Evolutionary conservation across 106 monocot genomes (phyloP).

Genomic region (Dioscorea dumetorum): DNA sequence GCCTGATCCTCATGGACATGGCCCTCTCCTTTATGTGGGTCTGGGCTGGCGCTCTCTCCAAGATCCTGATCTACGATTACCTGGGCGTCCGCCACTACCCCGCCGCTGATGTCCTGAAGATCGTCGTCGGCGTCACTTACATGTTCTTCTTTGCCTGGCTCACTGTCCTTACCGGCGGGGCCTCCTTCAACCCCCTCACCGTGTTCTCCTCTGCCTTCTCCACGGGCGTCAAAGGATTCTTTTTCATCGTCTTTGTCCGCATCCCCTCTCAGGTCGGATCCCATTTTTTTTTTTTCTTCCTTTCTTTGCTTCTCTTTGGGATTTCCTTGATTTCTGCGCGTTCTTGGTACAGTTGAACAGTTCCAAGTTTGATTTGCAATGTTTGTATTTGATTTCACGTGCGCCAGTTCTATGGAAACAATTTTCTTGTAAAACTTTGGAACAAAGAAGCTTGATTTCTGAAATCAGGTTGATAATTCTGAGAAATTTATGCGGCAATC

Average conservation of each 20-base stretch:
- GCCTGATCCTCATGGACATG: constrained; percentile 23
- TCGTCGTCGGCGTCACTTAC: constrained; percentile 38
- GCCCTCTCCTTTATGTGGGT: constrained; percentile 50
- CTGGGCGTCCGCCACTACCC: constrained; percentile 11
- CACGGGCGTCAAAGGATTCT: constrained; percentile 26
- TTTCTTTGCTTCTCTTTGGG: too few relatives aligned
- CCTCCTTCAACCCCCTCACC: constrained; percentile 76
- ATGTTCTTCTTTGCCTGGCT: constrained; percentile 95
- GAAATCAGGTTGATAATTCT: too few relatives aligned
- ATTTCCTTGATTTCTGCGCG: too few relatives aligned
- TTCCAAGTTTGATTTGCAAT: too few relatives aligned
- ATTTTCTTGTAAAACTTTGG: too few relatives aligned
- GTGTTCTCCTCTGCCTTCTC: constrained; percentile 54
- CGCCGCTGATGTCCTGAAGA: constrained; percentile 42
- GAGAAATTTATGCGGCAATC: too few relatives aligned
- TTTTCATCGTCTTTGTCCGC: constrained; percentile 54
- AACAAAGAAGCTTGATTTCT: too few relatives aligned
- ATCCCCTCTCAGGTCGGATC: constrained; percentile 75
- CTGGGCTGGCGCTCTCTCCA: constrained; percentile 54
- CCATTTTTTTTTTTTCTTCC: too few relatives aligned
- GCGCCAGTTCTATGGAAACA: too few relatives aligned
- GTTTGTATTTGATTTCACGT: too few relatives aligned
- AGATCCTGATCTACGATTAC: constrained; percentile 34
- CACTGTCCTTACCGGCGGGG: constrained; percentile 42
- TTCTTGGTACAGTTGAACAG: too few relatives aligned